Evolutionary conservation across 2,329 filamentous ascomycete genomes (phyloP).

Genomic region (Colletotrichum magnum): DNA sequence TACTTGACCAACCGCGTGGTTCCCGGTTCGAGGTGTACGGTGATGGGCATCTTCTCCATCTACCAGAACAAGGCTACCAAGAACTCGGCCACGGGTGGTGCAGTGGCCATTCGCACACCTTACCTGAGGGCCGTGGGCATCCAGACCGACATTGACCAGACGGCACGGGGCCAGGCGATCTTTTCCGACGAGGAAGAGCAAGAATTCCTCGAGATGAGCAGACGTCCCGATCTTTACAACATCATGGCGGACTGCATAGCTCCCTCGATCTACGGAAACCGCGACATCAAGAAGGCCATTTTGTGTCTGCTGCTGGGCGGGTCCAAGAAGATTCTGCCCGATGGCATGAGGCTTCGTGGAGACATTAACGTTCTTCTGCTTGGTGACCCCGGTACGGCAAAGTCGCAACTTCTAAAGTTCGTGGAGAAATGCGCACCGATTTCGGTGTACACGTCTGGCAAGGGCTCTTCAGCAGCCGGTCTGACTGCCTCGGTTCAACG

Average conservation of each 20-base stretch:
- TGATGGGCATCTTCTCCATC: slow-evolving; percentile 98
- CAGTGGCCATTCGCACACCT: slow-evolving; percentile 94
- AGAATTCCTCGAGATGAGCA: slow-evolving; percentile 92
- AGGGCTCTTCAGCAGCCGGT: slow-evolving; percentile 97
- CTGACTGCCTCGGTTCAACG: slow-evolving; percentile 96
- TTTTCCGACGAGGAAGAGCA: slow-evolving; percentile 98
- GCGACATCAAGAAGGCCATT: slow-evolving; percentile 97
- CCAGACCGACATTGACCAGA: slow-evolving; percentile 90
- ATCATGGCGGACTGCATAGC: slow-evolving; percentile 93
- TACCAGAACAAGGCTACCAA: slow-evolving; percentile 94
- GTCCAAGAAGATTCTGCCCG: slow-evolving; percentile 96
- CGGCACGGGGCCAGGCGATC: slow-evolving; percentile 84
- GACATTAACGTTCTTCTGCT: slow-evolving; percentile 98
- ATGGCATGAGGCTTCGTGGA: slow-evolving; percentile 97
- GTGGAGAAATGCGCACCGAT: slow-evolving; percentile 97
- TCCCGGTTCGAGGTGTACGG: slow-evolving; percentile 91
- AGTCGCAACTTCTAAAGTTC: slow-evolving; percentile 97
- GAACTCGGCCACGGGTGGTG: slow-evolving; percentile 79
- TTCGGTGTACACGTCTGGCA: slow-evolving; percentile 98
- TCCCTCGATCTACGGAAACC: slow-evolving; percentile 96
- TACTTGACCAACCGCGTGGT: slow-evolving; percentile 97
- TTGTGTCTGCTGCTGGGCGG: slow-evolving; percentile 93
- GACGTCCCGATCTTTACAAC: slow-evolving; percentile 92
- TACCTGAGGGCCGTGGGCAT: slow-evolving; percentile 95
- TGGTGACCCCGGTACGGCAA: slow-evolving; percentile 97